A percentile compares a stretch with the other conserved stretches of the same genome.
phyloP scores from a whole-genome alignment of 371 early-diverging fungal species.

The Choanephora cucurbitarum region DNA sequence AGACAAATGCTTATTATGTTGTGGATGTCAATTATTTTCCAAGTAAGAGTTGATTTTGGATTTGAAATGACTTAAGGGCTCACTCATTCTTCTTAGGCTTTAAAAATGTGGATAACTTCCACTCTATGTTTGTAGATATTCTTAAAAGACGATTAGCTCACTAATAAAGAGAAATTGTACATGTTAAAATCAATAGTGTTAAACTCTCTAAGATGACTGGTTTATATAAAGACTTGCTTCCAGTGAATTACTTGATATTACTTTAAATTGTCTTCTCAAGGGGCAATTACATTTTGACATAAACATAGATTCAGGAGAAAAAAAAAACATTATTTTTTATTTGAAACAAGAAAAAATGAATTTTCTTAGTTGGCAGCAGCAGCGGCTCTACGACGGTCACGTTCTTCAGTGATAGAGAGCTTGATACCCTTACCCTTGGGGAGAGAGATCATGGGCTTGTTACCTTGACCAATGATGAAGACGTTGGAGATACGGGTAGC shows the following conservation, averaged over 20 bases:
- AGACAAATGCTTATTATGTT: conserved; percentile 34
- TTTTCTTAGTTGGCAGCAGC: conserved; percentile 41
- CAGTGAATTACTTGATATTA: no score
- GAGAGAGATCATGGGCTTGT: conserved; percentile 87
- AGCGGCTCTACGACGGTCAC: conserved; percentile 83
- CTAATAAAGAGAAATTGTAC: conserved; percentile 1
- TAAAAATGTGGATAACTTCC: conserved; percentile 29
- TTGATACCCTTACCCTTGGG: conserved; percentile 42
- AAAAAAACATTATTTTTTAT: no score
- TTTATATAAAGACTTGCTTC: no score
- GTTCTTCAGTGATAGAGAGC: conserved; percentile 80
- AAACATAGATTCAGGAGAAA: no score
- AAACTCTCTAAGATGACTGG: no score
- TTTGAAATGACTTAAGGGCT: no score
- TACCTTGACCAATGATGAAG: conserved; percentile 85
- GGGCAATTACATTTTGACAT: no score
- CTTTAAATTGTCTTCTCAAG: no score
- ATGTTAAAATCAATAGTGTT: no score
- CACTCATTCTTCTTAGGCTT: no score
- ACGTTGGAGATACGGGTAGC: conserved; percentile 93
- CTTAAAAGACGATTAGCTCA: conserved; percentile 17
- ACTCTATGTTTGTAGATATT: conserved; percentile 28
- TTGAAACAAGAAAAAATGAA: background rate
- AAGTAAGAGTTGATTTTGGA: conserved; percentile 34
- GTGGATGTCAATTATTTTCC: conserved; percentile 57